These are phyloP conservation scores for Scutellaria galericulata DNA, from an alignment of 257 asterid species.

Conservation along the genomic window DNA sequence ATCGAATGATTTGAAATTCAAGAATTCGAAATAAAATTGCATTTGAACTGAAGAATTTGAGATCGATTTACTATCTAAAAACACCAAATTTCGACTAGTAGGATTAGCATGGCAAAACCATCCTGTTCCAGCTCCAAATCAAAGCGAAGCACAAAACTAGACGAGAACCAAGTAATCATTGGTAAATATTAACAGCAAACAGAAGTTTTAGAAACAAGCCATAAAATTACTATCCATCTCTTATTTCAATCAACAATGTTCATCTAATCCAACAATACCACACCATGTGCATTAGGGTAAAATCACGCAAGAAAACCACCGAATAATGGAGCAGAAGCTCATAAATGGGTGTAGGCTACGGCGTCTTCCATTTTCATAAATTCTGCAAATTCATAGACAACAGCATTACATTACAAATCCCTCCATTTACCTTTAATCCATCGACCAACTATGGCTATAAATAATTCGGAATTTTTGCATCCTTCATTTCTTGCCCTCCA, in stretches of 20 bases:
- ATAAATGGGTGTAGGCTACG: background rate
- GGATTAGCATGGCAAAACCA: too few species aligned
- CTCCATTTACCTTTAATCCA: background rate
- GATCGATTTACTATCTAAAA: too few species aligned
- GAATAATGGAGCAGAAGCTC: background rate
- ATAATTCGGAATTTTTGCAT: conserved; percentile 17
- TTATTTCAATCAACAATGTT: conserved; percentile 29
- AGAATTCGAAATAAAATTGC: too few species aligned
- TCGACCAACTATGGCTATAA: background rate
- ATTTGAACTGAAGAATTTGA: too few species aligned
- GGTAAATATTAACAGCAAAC: background rate
- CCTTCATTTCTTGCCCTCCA: conserved; percentile 51
- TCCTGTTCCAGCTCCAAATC: too few species aligned
- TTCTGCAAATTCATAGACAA: conserved; percentile 1
- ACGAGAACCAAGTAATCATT: background rate
- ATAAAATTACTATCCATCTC: background rate
- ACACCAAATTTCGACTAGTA: too few species aligned
- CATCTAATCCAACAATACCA: conserved; percentile 16
- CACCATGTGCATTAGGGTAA: background rate
- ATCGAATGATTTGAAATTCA: too few species aligned
- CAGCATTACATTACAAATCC: conserved; percentile 18
- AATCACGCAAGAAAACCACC: conserved; percentile 22
- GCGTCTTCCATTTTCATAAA: conserved; percentile 3
- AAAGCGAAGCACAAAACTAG: too few species aligned
- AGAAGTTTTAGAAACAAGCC: background rate